Base-by-base conservation (phyloP, 495 filamentous ascomycete species). In the Penicilliopsis zonata region DNA sequence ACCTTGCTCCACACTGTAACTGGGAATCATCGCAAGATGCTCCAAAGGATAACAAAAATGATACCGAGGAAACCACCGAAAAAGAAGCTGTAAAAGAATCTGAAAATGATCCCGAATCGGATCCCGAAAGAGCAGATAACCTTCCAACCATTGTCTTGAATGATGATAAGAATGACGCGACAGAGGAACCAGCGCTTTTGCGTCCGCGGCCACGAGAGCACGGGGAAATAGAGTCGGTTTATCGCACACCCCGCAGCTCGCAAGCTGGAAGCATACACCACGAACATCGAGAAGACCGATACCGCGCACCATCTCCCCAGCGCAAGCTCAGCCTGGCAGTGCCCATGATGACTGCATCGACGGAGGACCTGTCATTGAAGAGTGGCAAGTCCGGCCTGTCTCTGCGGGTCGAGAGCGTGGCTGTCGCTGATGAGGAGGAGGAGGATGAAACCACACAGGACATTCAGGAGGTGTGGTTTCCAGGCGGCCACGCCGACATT, bases 381-480 rank as follows among this genome's bases (percentile, higher is more conserved):
- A 62, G 62, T 28, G 47, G 52, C 2, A 45, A 58, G 1, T 69
- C 65, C 1, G 48, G 47, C 0, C 28, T 53, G 13, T 68, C 66
- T 0, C 46, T 67, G 5, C 51, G 48, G 6, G 42, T 59, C 2
- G 53, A 58, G 13, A 42, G 41, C 25, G n/a, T n/a, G n/a, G 18
- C 19, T n/a, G 31, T 29, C 9, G n/a, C 13, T 31, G 26, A 40
- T 12, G 40, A 40, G n/a, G 74, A 78, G n/a, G 55, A 69, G 2
- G 53, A 67, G 14, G 76, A 76, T 20, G 76, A 80, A 13, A 65
- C 69, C 0, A 53, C 46, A 13, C 81, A 87, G 40, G 80, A 88
- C 43, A 78, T 90, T 34, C 74, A 82, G 43, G 82, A 86, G 39
- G 63, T 87, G 7, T 90, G 84, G 84, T 92, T 90, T 47, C 67